Evolutionary conservation across 176 grass and related monocot species (phyloP).

Genomic region (maize (Zea mays)): DNA sequence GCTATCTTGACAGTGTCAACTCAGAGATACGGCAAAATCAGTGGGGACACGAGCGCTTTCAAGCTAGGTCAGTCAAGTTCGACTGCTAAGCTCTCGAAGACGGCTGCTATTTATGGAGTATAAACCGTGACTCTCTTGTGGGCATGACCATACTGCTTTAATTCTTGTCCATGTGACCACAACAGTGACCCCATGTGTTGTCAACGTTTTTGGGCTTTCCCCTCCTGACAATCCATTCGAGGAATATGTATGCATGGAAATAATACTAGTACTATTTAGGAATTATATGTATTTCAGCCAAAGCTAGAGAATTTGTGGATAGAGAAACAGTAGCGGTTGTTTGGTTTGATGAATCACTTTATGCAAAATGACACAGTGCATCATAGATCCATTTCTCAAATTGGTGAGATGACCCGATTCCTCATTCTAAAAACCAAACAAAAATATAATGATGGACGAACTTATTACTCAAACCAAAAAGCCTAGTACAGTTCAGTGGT

Average conservation of each 20-base stretch:
- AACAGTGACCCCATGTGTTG: slow-evolving; percentile 24
- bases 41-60: slow-evolving; percentile 39
- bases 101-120: slow-evolving; percentile 35
- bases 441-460: too few species aligned
- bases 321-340: background rate
- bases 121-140: slow-evolving; percentile 31
- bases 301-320: background rate
- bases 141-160: slow-evolving; percentile 35
- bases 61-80: slow-evolving; percentile 43
- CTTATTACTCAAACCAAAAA: too few species aligned
- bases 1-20: slow-evolving; percentile 27
- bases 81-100: slow-evolving; percentile 27
- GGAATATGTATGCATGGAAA: background rate
- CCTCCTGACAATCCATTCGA: slow-evolving; percentile 5
- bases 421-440: too few species aligned
- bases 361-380: too few species aligned
- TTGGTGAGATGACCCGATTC: too few species aligned
- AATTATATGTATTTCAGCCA: background rate
- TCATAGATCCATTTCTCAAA: too few species aligned
- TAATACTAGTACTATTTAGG: background rate
- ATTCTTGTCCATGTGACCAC: slow-evolving; percentile 30
- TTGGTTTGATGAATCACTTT: too few species aligned
- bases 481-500: background rate
- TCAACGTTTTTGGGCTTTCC: slow-evolving; percentile 26
- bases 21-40: slow-evolving; percentile 29